Conservation (phyloP, 176 grass and related monocot genomes). For the Tillandsia leiboldiana region DNA sequence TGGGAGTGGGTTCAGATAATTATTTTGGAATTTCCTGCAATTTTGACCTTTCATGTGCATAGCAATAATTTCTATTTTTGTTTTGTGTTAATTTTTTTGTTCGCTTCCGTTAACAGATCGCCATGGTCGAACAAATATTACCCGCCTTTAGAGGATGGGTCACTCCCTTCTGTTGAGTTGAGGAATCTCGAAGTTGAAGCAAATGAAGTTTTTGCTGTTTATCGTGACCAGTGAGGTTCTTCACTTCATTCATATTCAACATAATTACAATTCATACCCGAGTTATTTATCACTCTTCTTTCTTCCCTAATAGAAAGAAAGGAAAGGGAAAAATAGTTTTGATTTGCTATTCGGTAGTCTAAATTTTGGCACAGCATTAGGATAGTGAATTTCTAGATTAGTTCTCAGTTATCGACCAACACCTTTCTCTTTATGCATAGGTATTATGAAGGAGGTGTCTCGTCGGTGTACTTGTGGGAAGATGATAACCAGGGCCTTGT, state of each 20-base stretch:
- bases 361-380: neutral
- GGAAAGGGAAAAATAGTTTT: neutral
- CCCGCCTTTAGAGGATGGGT: slow-evolving; percentile 83
- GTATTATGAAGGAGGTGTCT: slow-evolving; percentile 97
- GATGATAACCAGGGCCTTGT: slow-evolving; percentile 73
- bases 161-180: slow-evolving; percentile 60
- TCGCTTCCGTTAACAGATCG: slow-evolving; percentile 45
- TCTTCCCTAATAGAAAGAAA: neutral
- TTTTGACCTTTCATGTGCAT: neutral
- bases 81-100: slow-evolving; percentile 2
- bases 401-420: neutral
- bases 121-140: slow-evolving; percentile 93
- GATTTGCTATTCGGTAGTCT: neutral
- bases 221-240: slow-evolving; percentile 84
- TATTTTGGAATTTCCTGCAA: no score
- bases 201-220: slow-evolving; percentile 88
- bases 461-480: slow-evolving; percentile 95
- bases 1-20: neutral
- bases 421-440: slow-evolving; percentile 29
- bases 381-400: neutral
- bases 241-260: slow-evolving; percentile 1
- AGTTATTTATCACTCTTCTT: neutral
- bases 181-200: slow-evolving; percentile 81
- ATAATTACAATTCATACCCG: neutral
- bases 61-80: neutral